Evolutionary conservation across 306 rosid genomes (phyloP).

Genomic region (Trichosanthes cucumerina): DNA sequence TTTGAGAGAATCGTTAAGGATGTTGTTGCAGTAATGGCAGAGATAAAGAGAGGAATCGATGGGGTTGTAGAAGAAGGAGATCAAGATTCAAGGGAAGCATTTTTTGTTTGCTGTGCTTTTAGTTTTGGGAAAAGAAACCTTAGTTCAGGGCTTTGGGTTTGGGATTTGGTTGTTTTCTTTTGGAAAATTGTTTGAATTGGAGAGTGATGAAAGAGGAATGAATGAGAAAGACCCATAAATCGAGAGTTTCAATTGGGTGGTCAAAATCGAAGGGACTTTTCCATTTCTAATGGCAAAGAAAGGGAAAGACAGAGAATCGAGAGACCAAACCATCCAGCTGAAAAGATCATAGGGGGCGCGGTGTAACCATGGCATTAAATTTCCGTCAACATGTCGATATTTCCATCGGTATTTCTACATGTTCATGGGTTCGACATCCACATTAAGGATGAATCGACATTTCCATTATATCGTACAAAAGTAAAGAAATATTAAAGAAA

Average conservation of each 20-base stretch:
- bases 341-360: too few species aligned
- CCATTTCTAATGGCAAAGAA: neutral
- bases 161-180: neutral
- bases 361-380: too few species aligned
- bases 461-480: too few species aligned
- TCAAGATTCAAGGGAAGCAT: neutral
- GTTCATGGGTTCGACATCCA: too few species aligned
- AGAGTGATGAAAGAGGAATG: neutral
- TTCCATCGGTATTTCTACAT: too few species aligned
- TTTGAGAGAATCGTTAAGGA: neutral
- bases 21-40: neutral
- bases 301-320: neutral
- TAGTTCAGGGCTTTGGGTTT: neutral
- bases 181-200: neutral
- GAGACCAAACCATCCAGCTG: neutral
- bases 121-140: neutral
- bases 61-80: neutral
- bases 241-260: neutral
- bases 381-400: too few species aligned
- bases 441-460: too few species aligned
- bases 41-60: neutral
- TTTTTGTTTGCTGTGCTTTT: neutral
- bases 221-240: neutral
- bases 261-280: neutral
- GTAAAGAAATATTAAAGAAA: too few species aligned